Evolutionary conservation across 768 basidiomycete species (phyloP), one percentile per base, ranked within the genome.

Genomic region (Naganishia antarctica): DNA sequence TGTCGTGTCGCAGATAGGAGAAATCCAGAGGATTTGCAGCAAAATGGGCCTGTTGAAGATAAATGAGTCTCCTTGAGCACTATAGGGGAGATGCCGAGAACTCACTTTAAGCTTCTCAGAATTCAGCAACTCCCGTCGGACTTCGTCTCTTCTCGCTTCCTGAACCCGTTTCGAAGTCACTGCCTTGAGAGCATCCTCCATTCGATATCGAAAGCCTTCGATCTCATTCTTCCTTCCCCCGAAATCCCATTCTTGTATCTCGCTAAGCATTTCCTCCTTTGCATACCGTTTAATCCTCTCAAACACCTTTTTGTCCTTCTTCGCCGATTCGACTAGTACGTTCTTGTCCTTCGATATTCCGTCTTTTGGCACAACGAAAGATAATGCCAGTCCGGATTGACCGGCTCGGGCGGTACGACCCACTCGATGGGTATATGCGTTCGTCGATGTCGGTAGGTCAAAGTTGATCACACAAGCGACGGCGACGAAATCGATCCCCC

Each of bases 391-490:
- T 11, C 96, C 96, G 0, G 89, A 86, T 31, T 90, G 86, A 0
- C 96, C 96, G 0, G 94, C 96, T 23, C 96, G 89, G 15, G 96
- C 96, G 0, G 96, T 99, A 26, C 96, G 86, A 13, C 96, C 96
- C 16, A 98, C 88, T 51, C 96, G 87, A 75, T 99, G 96, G 0
- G 89, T 92, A 74, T 99, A 99, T 13, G 91, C 84, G 18, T 86
- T 86, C 4, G 89, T 83, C 0, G 91, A 87, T 0, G 84, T 81
- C 0, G 96, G 96, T n/a, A 98, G 83, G 78, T 99, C 96, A 78
- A 98, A 99, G 80, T 99, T 99, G 75, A 99, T 83, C 3, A 99
- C 94, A 70, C 93, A 97, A 11, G 92, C 86, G 61, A 98, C 96
- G 69, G 96, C 89, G 67, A 97, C 83, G 76, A 99, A 99, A 78